These are phyloP conservation scores for Dipteronia dyeriana DNA, from an alignment of 345 rosid species.

Conservation along the genomic window DNA sequence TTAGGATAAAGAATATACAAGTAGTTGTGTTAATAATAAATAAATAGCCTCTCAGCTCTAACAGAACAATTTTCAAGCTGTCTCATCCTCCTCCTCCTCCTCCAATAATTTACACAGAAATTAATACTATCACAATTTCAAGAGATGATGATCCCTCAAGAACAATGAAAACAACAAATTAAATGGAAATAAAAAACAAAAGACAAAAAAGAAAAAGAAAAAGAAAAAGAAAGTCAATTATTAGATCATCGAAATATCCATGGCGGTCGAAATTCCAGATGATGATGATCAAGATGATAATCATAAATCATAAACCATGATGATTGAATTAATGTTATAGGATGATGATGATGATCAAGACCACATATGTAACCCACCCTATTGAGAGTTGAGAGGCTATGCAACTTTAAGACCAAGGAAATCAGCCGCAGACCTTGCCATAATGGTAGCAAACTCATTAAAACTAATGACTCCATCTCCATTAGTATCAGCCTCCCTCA, in stretches of 20 bases:
- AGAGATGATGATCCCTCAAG: neutral
- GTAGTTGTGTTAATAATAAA: neutral
- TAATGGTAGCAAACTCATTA: conserved; percentile 65
- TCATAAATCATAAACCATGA: too few relatives aligned
- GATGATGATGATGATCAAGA: neutral
- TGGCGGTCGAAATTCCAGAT: neutral
- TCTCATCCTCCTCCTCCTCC: neutral
- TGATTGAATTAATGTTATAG: neutral
- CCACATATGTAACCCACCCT: neutral
- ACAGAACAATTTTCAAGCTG: neutral
- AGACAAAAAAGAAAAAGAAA: too few relatives aligned
- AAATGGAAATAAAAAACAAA: neutral
- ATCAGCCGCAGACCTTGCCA: conserved; percentile 82
- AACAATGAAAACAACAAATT: neutral
- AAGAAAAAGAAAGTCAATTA: neutral
- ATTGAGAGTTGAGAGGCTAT: neutral
- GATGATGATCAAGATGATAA: neutral
- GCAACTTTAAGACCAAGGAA: conserved; percentile 59
- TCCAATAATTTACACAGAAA: neutral
- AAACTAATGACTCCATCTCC: conserved; percentile 94
- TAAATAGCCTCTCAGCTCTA: neutral
- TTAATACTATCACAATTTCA: neutral
- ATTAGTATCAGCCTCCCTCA: conserved; percentile 81
- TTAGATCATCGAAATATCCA: neutral
- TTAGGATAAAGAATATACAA: neutral